Evolutionary conservation across 2,329 filamentous ascomycete genomes (phyloP), one percentile per base, ranked within the genome.

Genomic region (Lachnellula willkommii): DNA sequence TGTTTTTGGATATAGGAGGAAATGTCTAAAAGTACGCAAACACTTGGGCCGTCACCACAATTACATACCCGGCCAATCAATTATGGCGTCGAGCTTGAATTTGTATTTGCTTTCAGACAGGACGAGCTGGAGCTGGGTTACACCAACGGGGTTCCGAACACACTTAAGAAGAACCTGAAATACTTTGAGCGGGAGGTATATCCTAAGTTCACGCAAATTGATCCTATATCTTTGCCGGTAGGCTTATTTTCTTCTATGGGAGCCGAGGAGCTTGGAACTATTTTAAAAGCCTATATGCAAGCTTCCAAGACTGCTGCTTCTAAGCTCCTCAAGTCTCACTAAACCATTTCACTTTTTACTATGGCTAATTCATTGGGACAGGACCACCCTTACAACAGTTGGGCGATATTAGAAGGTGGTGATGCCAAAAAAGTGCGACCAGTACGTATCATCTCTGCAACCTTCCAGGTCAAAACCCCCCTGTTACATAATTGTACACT

Each of bases 71-170:
- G 8, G 26, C 47, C 46, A 17, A 43, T 56, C 15, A 53, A 53
- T 20, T 66, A 60, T 47, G 60, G 65, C 7, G 46, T 67, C 4
- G 63, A 66, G 56, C 35, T 67, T 24, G 65, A 66, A 49, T 60
- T 62, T 14, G 56, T 67, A 3, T 60, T 64, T 43, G 63, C 61
- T 9, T 67, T 64, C 39, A 58, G 61, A 36, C 56, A 64, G 39
- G 42, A 56, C 26, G 50, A 63, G 40, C 50, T 64, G 8, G 9
- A 45, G 11, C 59, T 65, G 17, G 45, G 50, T 4, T 4, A 14
- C 9, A 20, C 36, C 15, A 36, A 43, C 14, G 22, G 26, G 3
- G 36, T 54, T 20, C 22, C 28, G 37, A 51, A 50, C 35, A 47
- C 47, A 11, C 42, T 55, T 7, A 24, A 36, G 20, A 61, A 62